Evolutionary conservation across 2,329 filamentous ascomycete genomes (phyloP), one percentile per base, ranked within the genome.

Genomic region (Pseudocercospora macadamiae): DNA sequence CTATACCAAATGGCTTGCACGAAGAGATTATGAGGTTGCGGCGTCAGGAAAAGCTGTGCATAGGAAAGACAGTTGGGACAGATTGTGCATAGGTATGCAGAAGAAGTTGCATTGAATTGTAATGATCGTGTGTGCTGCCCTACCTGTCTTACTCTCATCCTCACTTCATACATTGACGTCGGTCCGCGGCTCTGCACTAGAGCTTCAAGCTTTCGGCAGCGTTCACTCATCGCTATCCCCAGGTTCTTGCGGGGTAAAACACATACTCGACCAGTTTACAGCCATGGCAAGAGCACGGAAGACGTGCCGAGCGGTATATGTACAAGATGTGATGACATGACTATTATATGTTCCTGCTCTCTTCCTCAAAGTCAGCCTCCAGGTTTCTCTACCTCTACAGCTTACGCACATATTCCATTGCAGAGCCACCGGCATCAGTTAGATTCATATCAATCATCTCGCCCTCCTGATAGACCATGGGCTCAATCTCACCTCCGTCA

Each of bases 21-120:
- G 42, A 44, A 28, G 54, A 30, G 56, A 52, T 34, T 18, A 47
- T 23, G 23, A 53, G 49, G 37, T 18, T 23, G 59, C 53, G 56
- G 49, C 53, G 44, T 56, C 30, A 28, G n/a, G 58, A 26, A 47
- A 45, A 59, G 58, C 39, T 57, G 49, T 60, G 53, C 55, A 49
- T 57, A 52, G 51, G 54, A 48, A 54, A 51, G 36, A 54, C 51
- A 54, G 49, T 45, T 48, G 47, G 47, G 36, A 60, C 60, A 62
- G 57, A 62, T 55, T 64, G 62, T 64, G 57, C 53, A 60, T 64
- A 62, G n/a, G 55, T 58, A 55, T 48, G 47, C 54, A 55, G 28
- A 51, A 37, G 36, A 51, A 37, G 36, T 30, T 32, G 47, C 47
- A 23, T 49, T 21, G 47, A 49, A 49, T 34, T 28, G 47, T 30